These are phyloP conservation scores for Neurospora africana DNA, from an alignment of 495 filamentous ascomycete species.

Conservation along the genomic window DNA sequence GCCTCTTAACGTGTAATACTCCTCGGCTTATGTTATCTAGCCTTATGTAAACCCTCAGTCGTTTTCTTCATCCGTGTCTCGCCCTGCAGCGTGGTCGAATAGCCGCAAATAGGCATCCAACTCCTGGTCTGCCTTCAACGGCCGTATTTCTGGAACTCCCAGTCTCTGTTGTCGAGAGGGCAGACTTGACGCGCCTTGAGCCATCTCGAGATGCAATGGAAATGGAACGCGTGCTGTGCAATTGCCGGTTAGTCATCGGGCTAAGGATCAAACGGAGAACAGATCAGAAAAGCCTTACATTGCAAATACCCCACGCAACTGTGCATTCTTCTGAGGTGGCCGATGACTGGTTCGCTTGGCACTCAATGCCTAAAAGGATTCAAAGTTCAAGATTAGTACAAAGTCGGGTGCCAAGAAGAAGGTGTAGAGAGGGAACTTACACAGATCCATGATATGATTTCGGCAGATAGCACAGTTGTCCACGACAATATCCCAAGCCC, in stretches of 20 bases:
- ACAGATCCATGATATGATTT: constrained; percentile 99
- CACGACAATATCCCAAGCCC: constrained; percentile 99
- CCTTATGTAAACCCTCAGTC: background rate
- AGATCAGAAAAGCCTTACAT: constrained; percentile 49
- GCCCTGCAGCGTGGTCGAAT: background rate
- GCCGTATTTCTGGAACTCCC: constrained; percentile 99
- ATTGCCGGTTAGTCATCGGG: constrained; percentile 12
- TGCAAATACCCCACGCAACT: constrained; percentile 98
- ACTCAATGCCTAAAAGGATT: constrained; percentile 69
- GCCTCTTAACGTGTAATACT: background rate
- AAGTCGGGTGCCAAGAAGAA: background rate
- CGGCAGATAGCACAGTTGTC: constrained; percentile 99
- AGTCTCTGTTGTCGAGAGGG: constrained; percentile 94
- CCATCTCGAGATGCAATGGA: constrained; percentile 99
- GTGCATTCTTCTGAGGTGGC: constrained; percentile 97
- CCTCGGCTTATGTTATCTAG: background rate
- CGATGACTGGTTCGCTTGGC: constrained; percentile 98
- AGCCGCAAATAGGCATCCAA: background rate
- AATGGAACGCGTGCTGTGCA: constrained; percentile 92
- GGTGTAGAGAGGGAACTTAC: constrained; percentile 37
- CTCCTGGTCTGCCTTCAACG: constrained; percentile 24
- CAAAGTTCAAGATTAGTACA: constrained; percentile 1
- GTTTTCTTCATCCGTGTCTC: background rate
- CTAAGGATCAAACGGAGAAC: background rate
- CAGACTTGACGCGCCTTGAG: constrained; percentile 99